Conservation (phyloP, 2,329 filamentous ascomycete genomes). For the Aspergillus floridensis region DNA sequence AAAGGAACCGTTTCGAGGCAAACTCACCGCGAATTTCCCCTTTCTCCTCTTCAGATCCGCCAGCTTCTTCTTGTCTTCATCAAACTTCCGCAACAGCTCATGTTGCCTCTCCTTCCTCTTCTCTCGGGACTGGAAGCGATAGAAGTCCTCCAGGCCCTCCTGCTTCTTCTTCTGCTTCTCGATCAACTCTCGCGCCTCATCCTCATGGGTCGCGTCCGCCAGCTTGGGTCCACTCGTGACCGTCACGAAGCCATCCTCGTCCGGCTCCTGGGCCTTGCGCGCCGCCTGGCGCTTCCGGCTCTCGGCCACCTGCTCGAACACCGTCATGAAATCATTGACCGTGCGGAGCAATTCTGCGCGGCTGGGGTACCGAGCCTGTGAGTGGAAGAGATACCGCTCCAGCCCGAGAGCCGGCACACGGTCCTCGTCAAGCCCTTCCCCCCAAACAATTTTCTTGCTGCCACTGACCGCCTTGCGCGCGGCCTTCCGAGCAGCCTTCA, state of each 20-base stretch:
- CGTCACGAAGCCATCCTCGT: constrained; percentile 94
- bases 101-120: constrained; percentile 72
- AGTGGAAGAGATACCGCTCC: constrained; percentile 59
- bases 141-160: constrained; percentile 69
- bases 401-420: constrained; percentile 58
- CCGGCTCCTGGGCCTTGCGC: constrained; percentile 71
- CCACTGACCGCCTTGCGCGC: constrained; percentile 49
- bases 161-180: constrained; percentile 62
- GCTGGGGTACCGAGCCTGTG: constrained; percentile 68
- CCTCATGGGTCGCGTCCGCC: constrained; percentile 68
- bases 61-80: constrained; percentile 71
- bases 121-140: constrained; percentile 79
- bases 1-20: background rate
- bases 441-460: constrained; percentile 64
- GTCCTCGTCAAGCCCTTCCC: constrained; percentile 56
- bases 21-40: constrained; percentile 56
- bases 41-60: constrained; percentile 67
- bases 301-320: constrained; percentile 69
- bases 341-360: constrained; percentile 64
- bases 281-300: constrained; percentile 61
- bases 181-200: constrained; percentile 62
- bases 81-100: constrained; percentile 68
- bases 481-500: constrained; percentile 70
- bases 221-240: constrained; percentile 75
- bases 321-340: constrained; percentile 81